phyloP scores from a whole-genome alignment of 2,329 filamentous ascomycete genomes.

The Niveomyces coronatus region DNA sequence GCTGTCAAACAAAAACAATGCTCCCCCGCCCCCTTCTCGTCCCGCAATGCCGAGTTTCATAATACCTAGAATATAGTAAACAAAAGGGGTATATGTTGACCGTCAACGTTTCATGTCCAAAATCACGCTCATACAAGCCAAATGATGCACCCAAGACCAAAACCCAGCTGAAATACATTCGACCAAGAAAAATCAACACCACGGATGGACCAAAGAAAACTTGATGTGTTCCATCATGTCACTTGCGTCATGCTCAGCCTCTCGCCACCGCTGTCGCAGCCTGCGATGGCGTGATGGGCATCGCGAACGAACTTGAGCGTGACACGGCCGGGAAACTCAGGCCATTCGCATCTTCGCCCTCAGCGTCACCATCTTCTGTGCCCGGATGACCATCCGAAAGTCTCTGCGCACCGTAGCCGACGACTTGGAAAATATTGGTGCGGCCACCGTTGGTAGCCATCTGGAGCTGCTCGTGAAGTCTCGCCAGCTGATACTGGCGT shows the following conservation, averaged over 20 bases:
- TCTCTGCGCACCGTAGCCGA: conserved; percentile 45
- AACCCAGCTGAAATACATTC: too few species aligned
- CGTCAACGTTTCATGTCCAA: too few species aligned
- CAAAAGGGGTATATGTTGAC: too few species aligned
- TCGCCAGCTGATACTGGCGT: conserved; percentile 51
- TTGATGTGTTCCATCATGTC: not conserved
- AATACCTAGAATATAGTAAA: too few species aligned
- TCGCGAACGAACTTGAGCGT: conserved; percentile 23
- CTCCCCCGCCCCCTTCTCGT: too few species aligned
- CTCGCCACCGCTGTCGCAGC: conserved; percentile 2
- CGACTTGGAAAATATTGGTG: conserved; percentile 54
- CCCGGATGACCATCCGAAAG: conserved; percentile 40
- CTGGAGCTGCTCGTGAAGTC: conserved; percentile 55
- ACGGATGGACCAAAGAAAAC: not conserved
- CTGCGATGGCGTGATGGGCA: conserved; percentile 5
- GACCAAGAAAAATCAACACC: not conserved
- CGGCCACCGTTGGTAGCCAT: conserved; percentile 56
- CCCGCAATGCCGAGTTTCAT: too few species aligned
- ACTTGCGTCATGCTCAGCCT: conserved; percentile 2
- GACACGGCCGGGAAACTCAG: conserved; percentile 26
- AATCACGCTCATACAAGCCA: too few species aligned
- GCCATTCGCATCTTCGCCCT: conserved; percentile 43
- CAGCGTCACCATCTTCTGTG: conserved; percentile 39
- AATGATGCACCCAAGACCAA: too few species aligned
- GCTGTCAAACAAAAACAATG: too few species aligned